Base-by-base conservation (phyloP, 805 yeast species). In the Teunomyces cretensis region DNA sequence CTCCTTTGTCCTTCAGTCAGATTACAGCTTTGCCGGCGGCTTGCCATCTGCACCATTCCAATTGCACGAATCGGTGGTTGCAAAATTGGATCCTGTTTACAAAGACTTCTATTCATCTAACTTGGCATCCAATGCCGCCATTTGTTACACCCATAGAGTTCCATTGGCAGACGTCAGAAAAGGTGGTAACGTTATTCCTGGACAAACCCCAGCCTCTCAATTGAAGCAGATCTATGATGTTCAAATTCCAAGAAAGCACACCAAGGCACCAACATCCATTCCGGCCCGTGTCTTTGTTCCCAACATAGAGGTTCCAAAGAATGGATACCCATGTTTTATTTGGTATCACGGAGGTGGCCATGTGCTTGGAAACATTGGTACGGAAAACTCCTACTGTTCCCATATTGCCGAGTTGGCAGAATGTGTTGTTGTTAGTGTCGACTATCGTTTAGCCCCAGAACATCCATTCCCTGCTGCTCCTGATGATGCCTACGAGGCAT, bases 391-490 rank as follows among this genome's bases (percentile, higher is more conserved):
- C 2, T 69, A 59, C 52, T 72, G 76, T 48, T 65, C 76, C 2
- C 67, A 70, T 45, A 50, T 68, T 33, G 72, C 75, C 17, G 64
- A 65, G 30, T 43, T 51, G 16, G 65, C 70, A 9, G 47, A 65
- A 38, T 63, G 72, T 47, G 53, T 65, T n/a, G 77, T 74, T 11
- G 58, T 77, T 9, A 60, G 70, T 6, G 74, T 76, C n/a, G 79
- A 76, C 54, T 77, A 77, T 56, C 49, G 81, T 33, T 56, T 75
- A 44, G 80, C 80, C 0, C 82, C 81, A 2, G 79, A 76, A 53
- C 50, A 60, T 51, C 75, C 75, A 16, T 77, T 61, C 54, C 81
- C 82, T 2, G 76, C 79, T 8, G 64, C 74, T 36, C 67, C 72
- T 2, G 68, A 75, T 8, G 80, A 76, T 58, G 53, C 72, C n/a